Percentiles rank a stretch among this genome's conserved stretches.
phyloP scores from a whole-genome alignment of 331 rosid species.

The Arachis monticola region DNA sequence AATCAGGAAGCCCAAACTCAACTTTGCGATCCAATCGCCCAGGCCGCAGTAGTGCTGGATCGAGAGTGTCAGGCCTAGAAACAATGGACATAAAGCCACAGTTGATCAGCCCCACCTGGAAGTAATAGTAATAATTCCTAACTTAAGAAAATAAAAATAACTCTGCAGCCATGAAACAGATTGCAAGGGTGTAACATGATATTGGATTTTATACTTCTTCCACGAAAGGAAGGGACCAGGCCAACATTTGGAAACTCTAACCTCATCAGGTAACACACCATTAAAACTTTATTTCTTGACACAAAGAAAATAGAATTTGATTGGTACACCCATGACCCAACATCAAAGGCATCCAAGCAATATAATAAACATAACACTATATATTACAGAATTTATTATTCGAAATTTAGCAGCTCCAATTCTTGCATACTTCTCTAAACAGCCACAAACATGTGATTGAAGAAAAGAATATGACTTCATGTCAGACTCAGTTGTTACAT shows the following conservation, averaged over 20 bases:
- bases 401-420: neutral
- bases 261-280: neutral
- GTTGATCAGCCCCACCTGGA: neutral
- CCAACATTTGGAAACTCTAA: neutral
- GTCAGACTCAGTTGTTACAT: neutral
- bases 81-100: neutral
- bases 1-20: slow-evolving; percentile 89
- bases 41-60: slow-evolving; percentile 85
- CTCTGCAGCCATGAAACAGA: slow-evolving; percentile 6
- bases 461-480: neutral
- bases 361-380: neutral
- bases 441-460: neutral
- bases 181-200: neutral
- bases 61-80: slow-evolving; percentile 86
- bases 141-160: no score
- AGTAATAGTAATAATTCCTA: slow-evolving; percentile 10
- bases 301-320: neutral
- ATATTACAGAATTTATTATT: neutral
- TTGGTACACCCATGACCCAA: neutral
- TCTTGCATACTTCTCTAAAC: neutral
- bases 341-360: neutral
- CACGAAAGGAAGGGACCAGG: neutral
- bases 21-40: slow-evolving; percentile 91
- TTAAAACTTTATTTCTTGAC: neutral
- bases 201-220: neutral